phyloP scores from a whole-genome alignment of 2,329 filamentous ascomycete species.

The Cyphellophora attinorum region DNA sequence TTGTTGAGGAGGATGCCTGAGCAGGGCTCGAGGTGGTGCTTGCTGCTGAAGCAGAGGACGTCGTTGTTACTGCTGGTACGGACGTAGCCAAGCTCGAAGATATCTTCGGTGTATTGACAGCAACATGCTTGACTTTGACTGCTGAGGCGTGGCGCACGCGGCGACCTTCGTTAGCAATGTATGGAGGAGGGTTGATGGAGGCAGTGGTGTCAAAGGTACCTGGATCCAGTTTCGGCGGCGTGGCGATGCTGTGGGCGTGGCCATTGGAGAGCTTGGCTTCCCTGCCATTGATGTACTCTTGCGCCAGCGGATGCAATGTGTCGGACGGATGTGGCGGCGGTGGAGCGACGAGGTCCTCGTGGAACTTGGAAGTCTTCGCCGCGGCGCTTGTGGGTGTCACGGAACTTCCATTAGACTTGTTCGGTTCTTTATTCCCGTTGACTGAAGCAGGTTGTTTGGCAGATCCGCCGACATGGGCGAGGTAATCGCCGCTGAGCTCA shows the following conservation, averaged over 20 bases:
- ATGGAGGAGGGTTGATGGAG: slow-evolving; percentile 1
- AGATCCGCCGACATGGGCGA: not conserved
- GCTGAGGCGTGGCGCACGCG: not conserved
- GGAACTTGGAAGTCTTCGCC: slow-evolving; percentile 2
- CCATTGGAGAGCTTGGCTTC: too few relatives aligned
- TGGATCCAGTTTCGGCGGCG: too few relatives aligned
- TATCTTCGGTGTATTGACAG: slow-evolving; percentile 1
- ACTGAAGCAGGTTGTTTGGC: not conserved
- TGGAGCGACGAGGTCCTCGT: slow-evolving; percentile 1
- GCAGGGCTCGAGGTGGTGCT: not conserved
- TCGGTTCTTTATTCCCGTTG: not conserved
- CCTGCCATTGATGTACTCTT: too few relatives aligned
- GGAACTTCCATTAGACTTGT: too few relatives aligned
- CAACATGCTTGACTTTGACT: slow-evolving; percentile 2
- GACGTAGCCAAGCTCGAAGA: not conserved
- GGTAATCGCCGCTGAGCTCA: not conserved
- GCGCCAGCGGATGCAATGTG: too few relatives aligned
- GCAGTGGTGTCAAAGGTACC: too few relatives aligned
- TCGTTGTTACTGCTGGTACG: not conserved
- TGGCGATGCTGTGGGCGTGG: too few relatives aligned
- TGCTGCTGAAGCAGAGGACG: not conserved
- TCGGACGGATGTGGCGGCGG: too few relatives aligned
- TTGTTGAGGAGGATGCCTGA: not conserved
- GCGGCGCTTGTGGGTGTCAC: too few relatives aligned
- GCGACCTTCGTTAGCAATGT: slow-evolving; percentile 2